Base-by-base conservation (phyloP, 163 green algal genomes). In the Scenedesmus sp. region DNA sequence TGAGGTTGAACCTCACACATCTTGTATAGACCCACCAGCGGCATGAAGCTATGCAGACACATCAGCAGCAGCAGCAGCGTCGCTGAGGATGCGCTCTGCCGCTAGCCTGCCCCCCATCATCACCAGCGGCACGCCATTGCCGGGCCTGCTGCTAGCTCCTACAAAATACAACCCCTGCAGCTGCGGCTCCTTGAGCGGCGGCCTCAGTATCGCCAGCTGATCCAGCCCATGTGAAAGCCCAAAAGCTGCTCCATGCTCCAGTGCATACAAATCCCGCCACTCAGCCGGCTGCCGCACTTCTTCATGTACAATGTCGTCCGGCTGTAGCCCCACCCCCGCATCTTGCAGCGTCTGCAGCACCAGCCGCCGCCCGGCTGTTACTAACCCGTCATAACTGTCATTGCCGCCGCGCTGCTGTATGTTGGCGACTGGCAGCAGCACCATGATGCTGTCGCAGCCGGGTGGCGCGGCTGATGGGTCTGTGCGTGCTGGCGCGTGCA, bases 121-220 rank as follows among this genome's bases (percentile, higher is more conserved):
- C 16, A 97, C 96, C 73, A 99, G 93, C 8, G 97, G 97, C 77
- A 99, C 97, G 10, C 97, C 97, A 90, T 99, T 98, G 56, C 97
- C 97, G 1, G 97, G 97, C 15, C 96, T 93, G 0, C 95, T 96
- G 77, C 91, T 96, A 12, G 97, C 97, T 0, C 97, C 97, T n/a
- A 97, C 94, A 81, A 97, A 96, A 93, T 98, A 98, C 81, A 99
- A 92, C 0, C 97, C 97, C 3, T 87, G 16, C 16, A 97, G 84
- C 85, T 93, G 82, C 2, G 18, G 3, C 64, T 97, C 96, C 79
- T 94, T 93, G 15, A 94, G 82, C 2, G 56, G 59, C 0, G 97
- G 97, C 70, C 97, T 91, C 64, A 99, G 96, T 1, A 95, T n/a
- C 3, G 95, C 94, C 46, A 99, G 95, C 94, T 99, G 97, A 60